Percentiles rank a stretch among this genome's conserved stretches.
phyloP scores from a whole-genome alignment of 768 basidiomycete species.

The Gymnopilus dilepis region DNA sequence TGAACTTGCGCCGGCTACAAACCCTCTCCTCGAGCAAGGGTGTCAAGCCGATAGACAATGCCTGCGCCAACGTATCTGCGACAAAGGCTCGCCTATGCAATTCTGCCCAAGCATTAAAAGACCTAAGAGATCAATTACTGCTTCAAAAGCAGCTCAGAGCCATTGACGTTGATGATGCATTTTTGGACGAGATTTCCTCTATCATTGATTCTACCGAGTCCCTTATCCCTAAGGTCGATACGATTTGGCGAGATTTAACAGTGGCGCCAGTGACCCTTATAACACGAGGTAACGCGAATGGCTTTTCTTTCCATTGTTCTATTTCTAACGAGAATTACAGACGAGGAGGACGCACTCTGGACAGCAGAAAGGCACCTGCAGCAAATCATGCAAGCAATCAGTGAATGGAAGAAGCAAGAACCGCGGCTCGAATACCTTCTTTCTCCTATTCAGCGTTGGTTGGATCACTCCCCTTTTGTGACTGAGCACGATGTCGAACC shows the following conservation, averaged over 20 bases:
- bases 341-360: conserved; percentile 38
- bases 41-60: conserved; percentile 26
- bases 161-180: not conserved
- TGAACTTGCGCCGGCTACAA: conserved; percentile 35
- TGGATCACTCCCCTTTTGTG: conserved; percentile 28
- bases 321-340: conserved; percentile 27
- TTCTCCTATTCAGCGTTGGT: conserved; percentile 38
- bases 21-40: conserved; percentile 24
- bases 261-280: conserved; percentile 6
- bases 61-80: conserved; percentile 24
- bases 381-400: conserved; percentile 22
- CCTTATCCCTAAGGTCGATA: not conserved
- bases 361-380: conserved; percentile 34
- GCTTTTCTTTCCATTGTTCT: not conserved
- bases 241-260: not conserved
- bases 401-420: conserved; percentile 32
- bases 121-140: conserved; percentile 14
- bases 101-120: conserved; percentile 30
- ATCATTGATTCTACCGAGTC: not conserved
- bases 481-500: no score
- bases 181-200: conserved; percentile 16
- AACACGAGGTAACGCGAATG: conserved; percentile 17
- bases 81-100: conserved; percentile 36
- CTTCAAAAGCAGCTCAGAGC: conserved; percentile 15
- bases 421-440: conserved; percentile 39